These are phyloP conservation scores for Theileria equi DNA, from an alignment of 169 alveolate genomes.

Conservation along the genomic window DNA sequence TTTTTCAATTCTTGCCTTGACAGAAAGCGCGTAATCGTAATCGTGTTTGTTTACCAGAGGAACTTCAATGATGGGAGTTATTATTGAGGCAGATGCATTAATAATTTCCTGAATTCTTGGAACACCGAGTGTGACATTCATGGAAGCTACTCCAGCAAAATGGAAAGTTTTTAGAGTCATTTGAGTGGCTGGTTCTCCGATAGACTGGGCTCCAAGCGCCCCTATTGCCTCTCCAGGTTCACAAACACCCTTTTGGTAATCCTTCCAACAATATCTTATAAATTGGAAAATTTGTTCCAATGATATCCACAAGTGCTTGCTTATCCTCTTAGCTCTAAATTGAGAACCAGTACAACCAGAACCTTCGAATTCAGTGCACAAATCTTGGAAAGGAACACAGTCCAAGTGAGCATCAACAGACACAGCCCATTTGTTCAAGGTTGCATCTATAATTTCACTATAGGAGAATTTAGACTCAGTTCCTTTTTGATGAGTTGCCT, in stretches of 20 bases:
- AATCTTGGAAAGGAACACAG: conserved; percentile 7
- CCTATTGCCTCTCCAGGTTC: conserved; percentile 99
- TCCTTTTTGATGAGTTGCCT: not conserved
- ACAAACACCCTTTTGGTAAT: conserved; percentile 86
- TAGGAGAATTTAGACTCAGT: not conserved
- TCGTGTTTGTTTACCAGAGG: conserved; percentile 61
- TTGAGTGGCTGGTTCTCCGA: conserved; percentile 99
- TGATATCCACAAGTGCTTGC: conserved; percentile 64
- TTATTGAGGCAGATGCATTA: conserved; percentile 91
- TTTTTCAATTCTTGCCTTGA: conserved; percentile 87
- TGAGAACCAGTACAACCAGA: not conserved
- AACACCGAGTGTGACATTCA: conserved; percentile 98
- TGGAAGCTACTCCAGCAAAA: conserved; percentile 95
- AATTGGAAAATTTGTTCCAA: conserved; percentile 82
- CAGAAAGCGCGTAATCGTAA: conserved; percentile 82
- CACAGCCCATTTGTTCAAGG: conserved; percentile 4
- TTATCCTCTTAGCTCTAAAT: conserved; percentile 20
- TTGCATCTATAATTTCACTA: conserved; percentile 12
- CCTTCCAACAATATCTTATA: conserved; percentile 83
- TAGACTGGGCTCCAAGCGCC: conserved; percentile 98
- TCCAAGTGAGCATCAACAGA: not conserved
- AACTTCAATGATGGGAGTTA: conserved; percentile 95
- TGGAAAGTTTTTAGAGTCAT: conserved; percentile 99
- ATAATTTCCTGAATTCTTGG: conserved; percentile 99
- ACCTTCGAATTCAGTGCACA: not conserved